These are phyloP conservation scores for Physcia stellaris DNA, from an alignment of 495 filamentous ascomycete genomes.

Conservation along the genomic window DNA sequence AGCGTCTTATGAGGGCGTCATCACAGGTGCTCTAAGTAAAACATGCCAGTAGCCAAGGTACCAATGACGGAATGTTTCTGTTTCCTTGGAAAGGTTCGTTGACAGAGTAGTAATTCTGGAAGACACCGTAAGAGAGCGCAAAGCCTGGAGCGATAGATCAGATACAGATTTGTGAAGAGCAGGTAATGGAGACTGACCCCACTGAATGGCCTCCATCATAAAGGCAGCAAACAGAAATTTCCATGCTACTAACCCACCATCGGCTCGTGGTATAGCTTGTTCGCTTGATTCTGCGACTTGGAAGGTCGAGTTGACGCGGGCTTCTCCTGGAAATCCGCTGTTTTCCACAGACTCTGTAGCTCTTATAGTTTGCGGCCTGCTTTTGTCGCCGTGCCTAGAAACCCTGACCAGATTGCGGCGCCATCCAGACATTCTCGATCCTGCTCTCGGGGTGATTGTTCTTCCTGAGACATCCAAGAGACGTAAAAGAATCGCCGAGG, in stretches of 20 bases:
- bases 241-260: neutral
- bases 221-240: neutral
- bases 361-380: no score
- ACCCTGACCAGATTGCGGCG: no score
- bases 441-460: no score
- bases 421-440: no score
- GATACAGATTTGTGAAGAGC: neutral
- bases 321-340: no score
- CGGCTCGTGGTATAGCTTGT: conserved; percentile 9
- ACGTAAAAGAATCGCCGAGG: no score
- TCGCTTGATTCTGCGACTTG: conserved; percentile 4
- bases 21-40: conserved; percentile 18
- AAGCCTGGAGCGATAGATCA: conserved; percentile 14
- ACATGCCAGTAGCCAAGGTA: conserved; percentile 17
- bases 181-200: neutral
- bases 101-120: conserved; percentile 23
- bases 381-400: no score
- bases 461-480: no score
- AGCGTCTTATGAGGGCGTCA: conserved; percentile 16
- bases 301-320: no score
- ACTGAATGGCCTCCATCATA: neutral
- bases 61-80: conserved; percentile 24
- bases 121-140: conserved; percentile 23
- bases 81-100: conserved; percentile 18
- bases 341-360: no score